These are phyloP conservation scores for Ganoderma leucocontextum DNA, from an alignment of 1,284 basidiomycete species.

Conservation along the genomic window DNA sequence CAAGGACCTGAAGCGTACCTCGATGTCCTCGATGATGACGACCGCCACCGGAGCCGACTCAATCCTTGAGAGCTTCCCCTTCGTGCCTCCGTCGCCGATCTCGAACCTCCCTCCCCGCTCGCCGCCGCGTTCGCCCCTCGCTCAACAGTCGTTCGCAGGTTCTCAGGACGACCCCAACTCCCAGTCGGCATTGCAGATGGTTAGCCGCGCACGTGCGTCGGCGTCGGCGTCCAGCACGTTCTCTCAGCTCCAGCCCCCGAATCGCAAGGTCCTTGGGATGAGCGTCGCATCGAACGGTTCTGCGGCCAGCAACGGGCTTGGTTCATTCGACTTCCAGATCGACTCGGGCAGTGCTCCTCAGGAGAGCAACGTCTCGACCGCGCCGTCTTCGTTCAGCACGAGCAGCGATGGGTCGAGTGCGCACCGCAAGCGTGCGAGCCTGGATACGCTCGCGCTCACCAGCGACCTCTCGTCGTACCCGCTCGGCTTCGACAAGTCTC, in stretches of 20 bases:
- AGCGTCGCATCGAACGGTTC: constrained; percentile 78
- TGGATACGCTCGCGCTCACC: constrained; percentile 83
- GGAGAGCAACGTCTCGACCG: constrained; percentile 27
- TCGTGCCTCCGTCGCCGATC: constrained; percentile 85
- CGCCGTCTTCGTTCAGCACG: constrained; percentile 37
- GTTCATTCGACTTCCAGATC: constrained; percentile 86
- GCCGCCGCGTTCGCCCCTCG: constrained; percentile 75
- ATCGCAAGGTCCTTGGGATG: constrained; percentile 66
- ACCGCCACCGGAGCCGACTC: constrained; percentile 79
- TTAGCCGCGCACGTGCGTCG: constrained; percentile 35
- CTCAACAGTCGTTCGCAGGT: constrained; percentile 58
- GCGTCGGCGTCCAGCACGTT: constrained; percentile 26
- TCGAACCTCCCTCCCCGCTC: constrained; percentile 77
- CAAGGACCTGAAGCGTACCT: constrained; percentile 65
- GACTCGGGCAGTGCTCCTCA: constrained; percentile 50
- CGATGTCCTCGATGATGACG: constrained; percentile 68
- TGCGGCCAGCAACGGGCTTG: constrained; percentile 75
- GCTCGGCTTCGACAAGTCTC: constrained; percentile 62
- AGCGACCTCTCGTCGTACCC: constrained; percentile 83
- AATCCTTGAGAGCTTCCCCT: constrained; percentile 84
- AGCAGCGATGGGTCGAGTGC: constrained; percentile 35
- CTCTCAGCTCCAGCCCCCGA: constrained; percentile 41
- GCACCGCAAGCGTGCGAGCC: constrained; percentile 71
- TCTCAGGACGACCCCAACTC: constrained; percentile 24
- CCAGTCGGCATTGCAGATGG: constrained; percentile 41